A percentile compares a stretch with the other conserved stretches of the same genome.
phyloP scores from a whole-genome alignment of 2,329 filamentous ascomycete genomes.

The Monilinia vaccinii-corymbosi region DNA sequence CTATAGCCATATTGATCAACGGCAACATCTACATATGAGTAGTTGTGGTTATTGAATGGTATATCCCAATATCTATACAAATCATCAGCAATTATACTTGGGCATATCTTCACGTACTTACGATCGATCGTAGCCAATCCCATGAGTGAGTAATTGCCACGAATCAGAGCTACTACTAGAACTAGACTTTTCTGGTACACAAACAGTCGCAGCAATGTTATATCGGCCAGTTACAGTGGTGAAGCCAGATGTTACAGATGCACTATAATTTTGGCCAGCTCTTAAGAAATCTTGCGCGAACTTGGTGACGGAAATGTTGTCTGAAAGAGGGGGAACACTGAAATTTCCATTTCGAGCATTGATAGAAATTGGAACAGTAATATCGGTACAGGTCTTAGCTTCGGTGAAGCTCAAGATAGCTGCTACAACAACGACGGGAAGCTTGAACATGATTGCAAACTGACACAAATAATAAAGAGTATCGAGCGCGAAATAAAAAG shows the following conservation, averaged over 20 bases:
- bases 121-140: slow-evolving; percentile 3
- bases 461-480: not conserved
- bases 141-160: slow-evolving; percentile 9
- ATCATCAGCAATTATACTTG: not conserved
- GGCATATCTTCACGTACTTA: not conserved
- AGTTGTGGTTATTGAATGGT: slow-evolving; percentile 1
- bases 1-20: slow-evolving; percentile 6
- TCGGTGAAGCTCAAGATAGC: not conserved
- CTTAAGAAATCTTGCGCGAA: not conserved
- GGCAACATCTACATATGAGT: slow-evolving; percentile 4
- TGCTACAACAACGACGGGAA: not conserved
- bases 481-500: too few relatives aligned
- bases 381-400: slow-evolving; percentile 3
- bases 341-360: slow-evolving; percentile 8
- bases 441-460: not conserved
- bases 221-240: not conserved
- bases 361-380: slow-evolving; percentile 3
- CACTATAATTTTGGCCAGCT: slow-evolving; percentile 5
- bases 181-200: not conserved
- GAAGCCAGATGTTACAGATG: not conserved
- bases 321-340: not conserved
- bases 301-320: slow-evolving; percentile 1
- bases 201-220: slow-evolving; percentile 6
- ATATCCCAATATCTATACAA: slow-evolving; percentile 6
- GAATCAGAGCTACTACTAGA: not conserved